phyloP scores from a whole-genome alignment of 768 basidiomycete species.

The Xerocomellus dryophilus region DNA sequence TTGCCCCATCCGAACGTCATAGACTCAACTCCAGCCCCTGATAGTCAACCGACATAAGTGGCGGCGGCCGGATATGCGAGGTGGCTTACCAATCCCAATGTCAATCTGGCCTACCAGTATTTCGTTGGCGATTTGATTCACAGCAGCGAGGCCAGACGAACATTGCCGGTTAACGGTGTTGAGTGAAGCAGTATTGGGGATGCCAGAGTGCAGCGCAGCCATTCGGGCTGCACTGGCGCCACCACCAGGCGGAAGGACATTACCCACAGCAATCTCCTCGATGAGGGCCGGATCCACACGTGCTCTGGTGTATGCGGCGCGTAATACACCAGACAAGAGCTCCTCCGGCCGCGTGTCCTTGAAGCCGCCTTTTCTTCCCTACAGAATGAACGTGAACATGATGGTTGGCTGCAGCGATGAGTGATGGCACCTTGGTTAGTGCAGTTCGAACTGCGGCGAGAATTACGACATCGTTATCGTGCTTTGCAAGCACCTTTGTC shows the following conservation, averaged over 20 bases:
- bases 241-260: conserved; percentile 83
- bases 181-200: conserved; percentile 69
- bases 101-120: conserved; percentile 80
- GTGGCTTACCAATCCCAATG: conserved; percentile 74
- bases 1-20: conserved; percentile 81
- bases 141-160: conserved; percentile 79
- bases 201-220: conserved; percentile 82
- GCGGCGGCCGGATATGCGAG: conserved; percentile 1
- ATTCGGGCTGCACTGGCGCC: conserved; percentile 82
- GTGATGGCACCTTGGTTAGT: conserved; percentile 69
- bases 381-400: conserved; percentile 7
- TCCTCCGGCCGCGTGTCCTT: conserved; percentile 87
- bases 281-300: conserved; percentile 78
- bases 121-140: conserved; percentile 78
- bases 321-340: conserved; percentile 72
- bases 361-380: conserved; percentile 87
- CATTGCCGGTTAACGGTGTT: conserved; percentile 91
- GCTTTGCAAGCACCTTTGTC: conserved; percentile 62
- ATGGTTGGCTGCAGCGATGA: not conserved
- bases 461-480: conserved; percentile 88
- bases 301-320: conserved; percentile 64
- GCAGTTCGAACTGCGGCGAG: conserved; percentile 87
- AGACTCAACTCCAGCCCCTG: conserved; percentile 84
- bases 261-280: conserved; percentile 83
- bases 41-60: conserved; percentile 3